Conservation (phyloP, 129 eudicot species). For the Glebionis coronaria region DNA sequence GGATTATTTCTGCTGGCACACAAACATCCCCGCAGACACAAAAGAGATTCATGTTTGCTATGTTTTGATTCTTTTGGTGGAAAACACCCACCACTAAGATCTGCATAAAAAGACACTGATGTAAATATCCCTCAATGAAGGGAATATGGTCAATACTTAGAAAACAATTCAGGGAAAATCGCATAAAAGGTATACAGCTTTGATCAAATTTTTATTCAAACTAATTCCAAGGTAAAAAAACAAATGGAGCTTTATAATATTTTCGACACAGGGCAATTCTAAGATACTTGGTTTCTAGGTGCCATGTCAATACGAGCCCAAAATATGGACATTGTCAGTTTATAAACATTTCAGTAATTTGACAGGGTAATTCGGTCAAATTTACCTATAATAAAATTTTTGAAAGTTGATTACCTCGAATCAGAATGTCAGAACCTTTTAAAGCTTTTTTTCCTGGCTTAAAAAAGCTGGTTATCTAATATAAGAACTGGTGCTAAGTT, state of each 20-base stretch:
- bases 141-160: background rate
- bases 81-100: slow-evolving; percentile 75
- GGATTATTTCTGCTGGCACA: slow-evolving; percentile 61
- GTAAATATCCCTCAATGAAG: slow-evolving; percentile 2
- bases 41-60: slow-evolving; percentile 47
- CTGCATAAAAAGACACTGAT: slow-evolving; percentile 44
- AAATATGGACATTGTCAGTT: background rate
- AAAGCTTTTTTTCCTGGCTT: background rate
- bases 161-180: background rate
- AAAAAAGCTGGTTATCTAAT: background rate
- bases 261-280: no score
- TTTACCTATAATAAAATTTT: background rate
- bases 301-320: background rate
- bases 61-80: slow-evolving; percentile 38
- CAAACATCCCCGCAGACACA: slow-evolving; percentile 72
- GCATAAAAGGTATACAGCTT: slow-evolving; percentile 16
- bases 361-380: background rate
- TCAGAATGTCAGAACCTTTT: background rate
- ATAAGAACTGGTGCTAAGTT: no score
- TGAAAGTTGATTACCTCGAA: background rate
- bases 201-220: background rate
- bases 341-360: background rate
- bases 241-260: background rate
- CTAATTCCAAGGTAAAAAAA: background rate
- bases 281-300: background rate